Conservation (phyloP, 1,139 yeast genomes). For the Suhomyces choctaworum region DNA sequence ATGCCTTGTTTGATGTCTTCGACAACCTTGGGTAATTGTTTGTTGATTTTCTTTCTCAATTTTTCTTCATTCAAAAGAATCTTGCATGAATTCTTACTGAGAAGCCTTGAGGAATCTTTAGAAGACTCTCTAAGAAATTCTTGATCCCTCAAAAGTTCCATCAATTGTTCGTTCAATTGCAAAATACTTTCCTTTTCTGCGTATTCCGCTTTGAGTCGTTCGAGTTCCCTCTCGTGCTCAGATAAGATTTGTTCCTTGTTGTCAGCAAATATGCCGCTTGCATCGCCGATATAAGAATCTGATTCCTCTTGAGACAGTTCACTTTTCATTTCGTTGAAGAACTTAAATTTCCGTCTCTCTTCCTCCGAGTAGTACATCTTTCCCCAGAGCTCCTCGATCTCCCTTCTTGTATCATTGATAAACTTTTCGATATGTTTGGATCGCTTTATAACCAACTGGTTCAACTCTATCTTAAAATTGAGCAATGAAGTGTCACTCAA, state of each 20-base stretch:
- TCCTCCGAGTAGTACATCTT: slow-evolving; percentile 55
- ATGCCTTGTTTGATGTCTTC: slow-evolving; percentile 51
- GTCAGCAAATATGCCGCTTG: background rate
- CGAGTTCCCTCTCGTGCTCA: slow-evolving; percentile 65
- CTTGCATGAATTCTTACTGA: slow-evolving; percentile 76
- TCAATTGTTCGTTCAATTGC: slow-evolving; percentile 52
- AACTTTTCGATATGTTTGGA: slow-evolving; percentile 66
- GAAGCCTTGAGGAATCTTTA: slow-evolving; percentile 76
- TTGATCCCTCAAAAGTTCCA: slow-evolving; percentile 61
- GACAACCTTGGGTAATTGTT: slow-evolving; percentile 65
- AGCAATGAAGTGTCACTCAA: slow-evolving; percentile 39
- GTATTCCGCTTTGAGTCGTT: slow-evolving; percentile 48
- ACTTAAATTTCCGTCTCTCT: slow-evolving; percentile 41
- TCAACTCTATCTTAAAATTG: slow-evolving; percentile 54
- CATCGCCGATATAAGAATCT: background rate
- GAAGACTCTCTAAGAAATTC: slow-evolving; percentile 64
- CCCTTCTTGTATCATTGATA: slow-evolving; percentile 58
- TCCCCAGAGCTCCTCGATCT: slow-evolving; percentile 64
- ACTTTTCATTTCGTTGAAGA: slow-evolving; percentile 19
- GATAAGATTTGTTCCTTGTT: slow-evolving; percentile 53
- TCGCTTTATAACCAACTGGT: slow-evolving; percentile 59
- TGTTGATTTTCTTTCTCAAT: slow-evolving; percentile 63
- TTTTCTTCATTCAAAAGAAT: slow-evolving; percentile 80
- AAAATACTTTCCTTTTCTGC: slow-evolving; percentile 58
- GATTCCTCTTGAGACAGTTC: background rate